These are phyloP conservation scores for Stachybotrys elegans DNA, from an alignment of 2,329 filamentous ascomycete species.

Conservation along the genomic window DNA sequence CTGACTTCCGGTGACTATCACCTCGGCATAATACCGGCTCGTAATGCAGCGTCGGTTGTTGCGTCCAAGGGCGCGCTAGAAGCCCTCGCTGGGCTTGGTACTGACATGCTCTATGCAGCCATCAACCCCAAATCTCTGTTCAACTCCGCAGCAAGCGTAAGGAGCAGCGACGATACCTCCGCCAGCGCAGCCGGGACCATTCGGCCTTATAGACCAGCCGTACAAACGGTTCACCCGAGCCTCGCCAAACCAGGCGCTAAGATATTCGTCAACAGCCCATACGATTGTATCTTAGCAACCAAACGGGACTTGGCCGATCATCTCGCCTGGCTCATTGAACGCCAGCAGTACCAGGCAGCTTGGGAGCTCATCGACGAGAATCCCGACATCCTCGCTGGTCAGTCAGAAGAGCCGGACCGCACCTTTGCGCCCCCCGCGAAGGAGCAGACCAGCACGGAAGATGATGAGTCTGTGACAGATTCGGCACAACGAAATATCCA, in stretches of 20 bases:
- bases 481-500: constrained; percentile 53
- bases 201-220: constrained; percentile 12
- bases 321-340: constrained; percentile 78
- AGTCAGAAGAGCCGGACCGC: constrained; percentile 34
- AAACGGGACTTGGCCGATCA: constrained; percentile 84
- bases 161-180: constrained; percentile 52
- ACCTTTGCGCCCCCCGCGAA: constrained; percentile 36
- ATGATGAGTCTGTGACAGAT: constrained; percentile 56
- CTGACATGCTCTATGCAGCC: constrained; percentile 85
- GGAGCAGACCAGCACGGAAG: constrained; percentile 38
- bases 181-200: constrained; percentile 26
- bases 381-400: constrained; percentile 60
- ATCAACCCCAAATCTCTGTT: constrained; percentile 85
- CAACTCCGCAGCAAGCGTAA: constrained; percentile 76
- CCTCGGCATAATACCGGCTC: constrained; percentile 74
- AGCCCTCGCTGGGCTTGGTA: constrained; percentile 64
- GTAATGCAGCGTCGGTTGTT: constrained; percentile 57
- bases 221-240: constrained; percentile 43
- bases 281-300: constrained; percentile 90
- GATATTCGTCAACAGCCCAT: constrained; percentile 93
- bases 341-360: constrained; percentile 73
- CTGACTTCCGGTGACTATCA: constrained; percentile 90
- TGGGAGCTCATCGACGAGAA: constrained; percentile 89
- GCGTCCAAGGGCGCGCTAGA: constrained; percentile 71
- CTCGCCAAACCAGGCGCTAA: constrained; percentile 56